Conservation (phyloP, 495 filamentous ascomycete species). For the Penicillium silybi region DNA sequence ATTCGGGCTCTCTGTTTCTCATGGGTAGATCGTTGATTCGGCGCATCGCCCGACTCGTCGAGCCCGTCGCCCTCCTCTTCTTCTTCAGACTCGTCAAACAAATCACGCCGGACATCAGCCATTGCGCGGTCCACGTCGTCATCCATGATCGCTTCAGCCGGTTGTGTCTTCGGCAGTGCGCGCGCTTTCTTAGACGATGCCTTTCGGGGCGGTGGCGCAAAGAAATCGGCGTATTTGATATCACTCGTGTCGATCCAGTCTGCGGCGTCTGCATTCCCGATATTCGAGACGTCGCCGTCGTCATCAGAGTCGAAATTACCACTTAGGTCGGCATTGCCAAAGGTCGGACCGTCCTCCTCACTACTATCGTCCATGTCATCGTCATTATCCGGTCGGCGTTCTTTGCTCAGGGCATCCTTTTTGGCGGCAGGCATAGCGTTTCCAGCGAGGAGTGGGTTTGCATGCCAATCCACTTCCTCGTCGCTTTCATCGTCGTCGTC, state of each 20-base stretch:
- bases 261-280: slow-evolving; percentile 37
- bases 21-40: slow-evolving; percentile 67
- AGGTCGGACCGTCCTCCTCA: slow-evolving; percentile 72
- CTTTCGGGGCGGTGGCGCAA: slow-evolving; percentile 76
- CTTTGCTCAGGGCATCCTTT: slow-evolving; percentile 10
- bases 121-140: slow-evolving; percentile 81
- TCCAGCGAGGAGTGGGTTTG: slow-evolving; percentile 53
- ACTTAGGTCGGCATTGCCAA: slow-evolving; percentile 63
- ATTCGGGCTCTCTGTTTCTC: slow-evolving; percentile 83
- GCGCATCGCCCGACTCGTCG: slow-evolving; percentile 39
- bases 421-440: slow-evolving; percentile 14
- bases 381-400: slow-evolving; percentile 18
- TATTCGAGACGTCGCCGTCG: neutral
- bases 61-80: slow-evolving; percentile 46
- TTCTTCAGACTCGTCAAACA: slow-evolving; percentile 67
- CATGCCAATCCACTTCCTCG: slow-evolving; percentile 86
- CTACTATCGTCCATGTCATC: slow-evolving; percentile 49
- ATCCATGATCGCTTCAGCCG: slow-evolving; percentile 40
- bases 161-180: slow-evolving; percentile 49
- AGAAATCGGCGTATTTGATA: slow-evolving; percentile 86
- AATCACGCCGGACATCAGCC: slow-evolving; percentile 80
- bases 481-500: slow-evolving; percentile 60
- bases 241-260: slow-evolving; percentile 72
- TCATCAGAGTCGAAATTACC: slow-evolving; percentile 37
- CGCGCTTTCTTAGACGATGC: slow-evolving; percentile 47